Base-by-base conservation (phyloP, 352 stramenopile species). In the Phytophthora chlamydospora region DNA sequence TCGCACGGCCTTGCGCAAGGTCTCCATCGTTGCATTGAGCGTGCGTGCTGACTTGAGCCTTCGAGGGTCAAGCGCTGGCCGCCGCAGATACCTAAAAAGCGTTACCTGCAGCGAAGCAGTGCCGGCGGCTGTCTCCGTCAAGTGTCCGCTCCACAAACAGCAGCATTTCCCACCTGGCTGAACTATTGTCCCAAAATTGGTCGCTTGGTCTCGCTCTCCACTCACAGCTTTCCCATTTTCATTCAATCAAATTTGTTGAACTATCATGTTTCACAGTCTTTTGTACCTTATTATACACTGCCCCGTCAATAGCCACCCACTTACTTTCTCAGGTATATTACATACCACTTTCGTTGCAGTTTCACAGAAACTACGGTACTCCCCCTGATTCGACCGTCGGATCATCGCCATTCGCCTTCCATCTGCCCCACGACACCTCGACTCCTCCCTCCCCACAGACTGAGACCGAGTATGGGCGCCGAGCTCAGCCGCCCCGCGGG, bases 401-500 rank as follows among this genome's bases (percentile, higher is more conserved):
- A 24, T 24, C 21, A 24, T 24, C 21, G 21, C 24, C 24, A 29
- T 29, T 29, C 24, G 24, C 24, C 24, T 29, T 29, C 24, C 24
- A 29, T 29, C 24, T 29, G 21, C 21, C 21, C 21, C 21, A 29
- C 24, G 24, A 29, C 24, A 29, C 24, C 24, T 29, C 24, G 24
- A 29, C 24, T 29, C 31, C 46, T 27, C 54, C 54, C 60, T 63
- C 47, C 14, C 50, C 31, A 31, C 56, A 43, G 50, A 62, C 43
- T 17, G 42, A 47, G 44, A 70, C 45, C 38, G 13, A 49, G 8
- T 19, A 93, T 91, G 82, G 85, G 82, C 43, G 83, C 82, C 2
- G 85, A 91, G 53, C 60, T 90, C 48, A 93, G 84, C 62, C 85
- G 85, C 38, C 68, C 57, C 27, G 41, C 55, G 5, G 58, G 58